These are phyloP conservation scores for Serendipita indica DNA, from an alignment of 768 basidiomycete genomes.

Conservation along the genomic window DNA sequence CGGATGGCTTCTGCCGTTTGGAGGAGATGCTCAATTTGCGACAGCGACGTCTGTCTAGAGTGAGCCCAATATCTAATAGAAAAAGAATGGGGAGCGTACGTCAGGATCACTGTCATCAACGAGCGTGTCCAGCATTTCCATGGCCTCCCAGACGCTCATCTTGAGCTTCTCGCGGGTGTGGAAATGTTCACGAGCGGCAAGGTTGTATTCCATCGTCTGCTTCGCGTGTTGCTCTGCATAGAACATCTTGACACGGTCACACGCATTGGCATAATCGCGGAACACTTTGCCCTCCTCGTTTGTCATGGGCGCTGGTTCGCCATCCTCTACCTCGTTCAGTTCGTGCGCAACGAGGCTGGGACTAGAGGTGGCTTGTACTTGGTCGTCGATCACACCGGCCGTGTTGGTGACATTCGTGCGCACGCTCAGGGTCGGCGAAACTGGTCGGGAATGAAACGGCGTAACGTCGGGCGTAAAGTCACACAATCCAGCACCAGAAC, in stretches of 20 bases:
- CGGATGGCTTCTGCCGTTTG: conserved; percentile 88
- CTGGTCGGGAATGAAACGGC: not conserved
- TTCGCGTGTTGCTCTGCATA: conserved; percentile 34
- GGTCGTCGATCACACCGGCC: no score
- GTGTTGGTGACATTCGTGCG: no score
- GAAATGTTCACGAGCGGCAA: conserved; percentile 61
- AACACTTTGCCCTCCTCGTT: not conserved
- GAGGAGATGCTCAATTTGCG: conserved; percentile 81
- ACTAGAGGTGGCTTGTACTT: no score
- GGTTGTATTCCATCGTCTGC: conserved; percentile 76
- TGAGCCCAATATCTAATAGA: conserved; percentile 17
- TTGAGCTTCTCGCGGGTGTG: conserved; percentile 45
- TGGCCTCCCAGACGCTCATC: conserved; percentile 55
- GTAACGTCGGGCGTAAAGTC: not conserved
- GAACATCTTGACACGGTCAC: conserved; percentile 12
- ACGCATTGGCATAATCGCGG: conserved; percentile 13
- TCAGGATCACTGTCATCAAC: conserved; percentile 89
- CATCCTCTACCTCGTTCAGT: not conserved
- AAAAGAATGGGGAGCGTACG: conserved; percentile 25
- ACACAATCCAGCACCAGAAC: no score
- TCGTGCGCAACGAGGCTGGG: no score
- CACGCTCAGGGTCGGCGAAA: no score
- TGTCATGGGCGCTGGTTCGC: not conserved
- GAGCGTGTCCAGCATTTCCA: conserved; percentile 73
- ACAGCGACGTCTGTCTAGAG: conserved; percentile 42